Conservation (phyloP, 1,139 yeast species). For the Suhomyces choctaworum region DNA sequence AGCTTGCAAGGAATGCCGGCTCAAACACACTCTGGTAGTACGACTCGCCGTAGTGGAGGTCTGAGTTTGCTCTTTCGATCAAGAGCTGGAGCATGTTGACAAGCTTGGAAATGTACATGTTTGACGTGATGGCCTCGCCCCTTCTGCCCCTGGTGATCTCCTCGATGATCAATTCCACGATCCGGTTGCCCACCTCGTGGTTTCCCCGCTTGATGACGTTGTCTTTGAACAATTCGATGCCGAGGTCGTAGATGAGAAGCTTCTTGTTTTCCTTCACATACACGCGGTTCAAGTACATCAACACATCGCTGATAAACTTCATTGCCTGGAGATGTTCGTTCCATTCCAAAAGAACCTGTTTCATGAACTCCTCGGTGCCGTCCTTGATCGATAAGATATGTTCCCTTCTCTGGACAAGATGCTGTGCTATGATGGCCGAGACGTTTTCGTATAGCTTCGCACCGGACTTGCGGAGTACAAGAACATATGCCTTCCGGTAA, state of each 20-base stretch:
- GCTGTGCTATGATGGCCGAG: conserved; percentile 48
- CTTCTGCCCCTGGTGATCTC: conserved; percentile 62
- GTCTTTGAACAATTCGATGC: conserved; percentile 54
- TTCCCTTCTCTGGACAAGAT: conserved; percentile 41
- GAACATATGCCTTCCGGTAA: conserved; percentile 76
- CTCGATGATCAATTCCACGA: conserved; percentile 52
- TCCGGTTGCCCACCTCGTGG: conserved; percentile 51
- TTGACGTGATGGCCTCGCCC: conserved; percentile 58
- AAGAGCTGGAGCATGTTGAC: conserved; percentile 69
- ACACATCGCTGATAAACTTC: conserved; percentile 80
- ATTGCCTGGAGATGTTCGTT: conserved; percentile 71
- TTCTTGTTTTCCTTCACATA: conserved; percentile 73
- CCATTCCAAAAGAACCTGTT: conserved; percentile 60
- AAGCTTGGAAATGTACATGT: conserved; percentile 58
- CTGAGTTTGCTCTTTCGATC: conserved; percentile 39
- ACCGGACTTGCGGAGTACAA: conserved; percentile 77
- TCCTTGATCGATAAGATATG: conserved; percentile 22
- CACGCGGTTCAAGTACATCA: conserved; percentile 85
- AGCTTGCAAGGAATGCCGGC: conserved; percentile 55
- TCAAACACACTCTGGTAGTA: conserved; percentile 70
- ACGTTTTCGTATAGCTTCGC: conserved; percentile 67
- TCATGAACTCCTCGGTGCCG: conserved; percentile 42
- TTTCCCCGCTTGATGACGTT: conserved; percentile 40
- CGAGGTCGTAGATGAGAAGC: conserved; percentile 73
- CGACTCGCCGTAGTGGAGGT: conserved; percentile 44